A percentile compares a stretch with the other conserved stretches of the same genome.
Conservation (phyloP, 352 stramenopile species). For the Phytophthora sojae region DNA sequence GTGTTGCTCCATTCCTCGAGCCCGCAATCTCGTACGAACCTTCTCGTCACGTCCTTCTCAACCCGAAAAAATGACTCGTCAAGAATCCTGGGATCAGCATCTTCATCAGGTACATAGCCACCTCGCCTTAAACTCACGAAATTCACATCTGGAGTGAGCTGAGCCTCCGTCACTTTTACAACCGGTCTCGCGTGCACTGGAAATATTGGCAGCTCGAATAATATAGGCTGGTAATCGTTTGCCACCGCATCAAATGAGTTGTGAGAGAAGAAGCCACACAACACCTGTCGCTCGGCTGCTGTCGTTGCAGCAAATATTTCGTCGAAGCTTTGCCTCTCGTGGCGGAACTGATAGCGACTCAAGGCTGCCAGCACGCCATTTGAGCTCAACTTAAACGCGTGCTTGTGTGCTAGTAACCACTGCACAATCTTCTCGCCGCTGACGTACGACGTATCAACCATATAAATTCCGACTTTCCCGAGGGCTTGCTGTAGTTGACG, state of each 20-base stretch:
- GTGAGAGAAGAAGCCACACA: slow-evolving; percentile 56
- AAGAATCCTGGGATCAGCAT: slow-evolving; percentile 57
- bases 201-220: slow-evolving; percentile 66
- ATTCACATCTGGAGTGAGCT: background rate
- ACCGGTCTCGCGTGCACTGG: slow-evolving; percentile 32
- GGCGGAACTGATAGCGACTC: slow-evolving; percentile 40
- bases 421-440: slow-evolving; percentile 46
- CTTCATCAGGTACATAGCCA: slow-evolving; percentile 48
- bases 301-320: slow-evolving; percentile 45
- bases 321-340: slow-evolving; percentile 45
- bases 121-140: slow-evolving; percentile 46
- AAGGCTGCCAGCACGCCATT: slow-evolving; percentile 54
- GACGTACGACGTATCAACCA: slow-evolving; percentile 54
- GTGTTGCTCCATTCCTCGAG: slow-evolving; percentile 68
- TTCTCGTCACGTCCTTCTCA: slow-evolving; percentile 42
- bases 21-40: slow-evolving; percentile 56
- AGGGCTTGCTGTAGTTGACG: slow-evolving; percentile 40
- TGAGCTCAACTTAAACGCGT: slow-evolving; percentile 55
- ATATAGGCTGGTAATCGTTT: slow-evolving; percentile 42
- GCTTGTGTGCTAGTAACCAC: slow-evolving; percentile 53
- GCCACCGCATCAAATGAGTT: slow-evolving; percentile 46
- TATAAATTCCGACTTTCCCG: slow-evolving; percentile 50
- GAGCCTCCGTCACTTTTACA: background rate
- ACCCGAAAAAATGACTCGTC: slow-evolving; percentile 59
- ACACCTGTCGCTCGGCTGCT: slow-evolving; percentile 31